Percentiles rank a stretch among this genome's conserved stretches.
phyloP scores from a whole-genome alignment of 768 basidiomycete genomes.

The Thelephora ganbajun region DNA sequence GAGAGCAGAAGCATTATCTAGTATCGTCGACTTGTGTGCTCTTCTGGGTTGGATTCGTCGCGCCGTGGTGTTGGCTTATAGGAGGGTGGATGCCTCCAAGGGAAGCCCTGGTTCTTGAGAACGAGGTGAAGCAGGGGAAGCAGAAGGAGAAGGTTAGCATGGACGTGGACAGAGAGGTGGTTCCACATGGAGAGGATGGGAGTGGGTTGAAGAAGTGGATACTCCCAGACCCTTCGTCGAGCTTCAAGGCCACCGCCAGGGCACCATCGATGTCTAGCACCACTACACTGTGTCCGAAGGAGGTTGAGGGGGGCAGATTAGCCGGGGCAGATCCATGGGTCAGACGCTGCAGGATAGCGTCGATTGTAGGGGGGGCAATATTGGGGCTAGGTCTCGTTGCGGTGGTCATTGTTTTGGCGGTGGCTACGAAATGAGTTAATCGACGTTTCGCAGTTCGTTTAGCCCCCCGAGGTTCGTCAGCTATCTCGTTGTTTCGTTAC shows the following conservation, averaged over 20 bases:
- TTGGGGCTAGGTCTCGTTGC: slow-evolving; percentile 35
- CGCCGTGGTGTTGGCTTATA: slow-evolving; percentile 62
- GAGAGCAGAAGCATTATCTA: background rate
- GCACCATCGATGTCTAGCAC: slow-evolving; percentile 4
- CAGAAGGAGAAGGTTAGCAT: slow-evolving; percentile 33
- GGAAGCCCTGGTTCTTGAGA: slow-evolving; percentile 25
- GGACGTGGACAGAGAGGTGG: slow-evolving; percentile 1
- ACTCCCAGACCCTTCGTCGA: slow-evolving; percentile 1
- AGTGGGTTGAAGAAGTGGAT: background rate
- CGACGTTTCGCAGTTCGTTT: background rate
- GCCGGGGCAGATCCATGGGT: slow-evolving; percentile 23
- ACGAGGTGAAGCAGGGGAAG: slow-evolving; percentile 17
- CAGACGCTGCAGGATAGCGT: slow-evolving; percentile 41
- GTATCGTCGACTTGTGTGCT: slow-evolving; percentile 23
- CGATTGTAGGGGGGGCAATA: slow-evolving; percentile 41
- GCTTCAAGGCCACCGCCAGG: background rate
- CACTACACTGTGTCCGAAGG: slow-evolving; percentile 5
- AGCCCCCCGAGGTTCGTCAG: too few species aligned
- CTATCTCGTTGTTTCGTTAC: too few species aligned
- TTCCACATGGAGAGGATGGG: background rate
- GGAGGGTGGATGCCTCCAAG: slow-evolving; percentile 57
- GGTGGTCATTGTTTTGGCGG: slow-evolving; percentile 27
- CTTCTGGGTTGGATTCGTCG: slow-evolving; percentile 67
- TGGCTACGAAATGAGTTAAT: background rate
- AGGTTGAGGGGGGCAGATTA: slow-evolving; percentile 8